phyloP scores from a whole-genome alignment of 2,329 filamentous ascomycete species.

The Onygena corvina region DNA sequence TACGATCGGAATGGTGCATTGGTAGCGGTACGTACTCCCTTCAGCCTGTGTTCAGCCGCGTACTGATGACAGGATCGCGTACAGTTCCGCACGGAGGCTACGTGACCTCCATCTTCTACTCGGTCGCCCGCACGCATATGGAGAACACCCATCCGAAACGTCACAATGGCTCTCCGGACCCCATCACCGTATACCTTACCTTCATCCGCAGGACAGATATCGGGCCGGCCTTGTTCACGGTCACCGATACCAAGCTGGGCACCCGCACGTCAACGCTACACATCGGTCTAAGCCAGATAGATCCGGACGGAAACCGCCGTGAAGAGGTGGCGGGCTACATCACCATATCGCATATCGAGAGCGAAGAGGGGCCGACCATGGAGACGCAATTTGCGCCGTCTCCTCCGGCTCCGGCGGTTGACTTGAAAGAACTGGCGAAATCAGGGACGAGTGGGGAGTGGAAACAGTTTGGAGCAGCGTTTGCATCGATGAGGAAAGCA shows the following conservation, averaged over 20 bases:
- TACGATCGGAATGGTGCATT: slow-evolving; percentile 52
- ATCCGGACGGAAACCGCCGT: slow-evolving; percentile 30
- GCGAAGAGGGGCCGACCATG: slow-evolving; percentile 47
- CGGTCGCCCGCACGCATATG: slow-evolving; percentile 49
- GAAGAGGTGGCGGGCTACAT: slow-evolving; percentile 54
- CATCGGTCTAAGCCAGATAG: slow-evolving; percentile 40
- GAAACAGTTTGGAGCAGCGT: slow-evolving; percentile 26
- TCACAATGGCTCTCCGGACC: slow-evolving; percentile 39
- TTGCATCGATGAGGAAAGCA: slow-evolving; percentile 36
- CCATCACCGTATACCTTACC: slow-evolving; percentile 52
- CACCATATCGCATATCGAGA: slow-evolving; percentile 50
- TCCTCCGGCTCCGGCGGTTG: slow-evolving; percentile 9
- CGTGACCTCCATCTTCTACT: slow-evolving; percentile 51
- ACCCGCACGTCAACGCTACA: slow-evolving; percentile 52
- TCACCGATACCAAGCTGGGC: slow-evolving; percentile 54
- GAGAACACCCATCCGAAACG: slow-evolving; percentile 45
- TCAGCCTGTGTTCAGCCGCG: not conserved
- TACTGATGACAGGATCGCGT: not conserved
- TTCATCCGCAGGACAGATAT: slow-evolving; percentile 53
- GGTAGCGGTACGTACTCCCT: slow-evolving; percentile 38
- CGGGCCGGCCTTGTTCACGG: slow-evolving; percentile 45
- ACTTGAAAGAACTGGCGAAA: slow-evolving; percentile 31
- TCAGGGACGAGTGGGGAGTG: slow-evolving; percentile 37
- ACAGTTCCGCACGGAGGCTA: slow-evolving; percentile 61
- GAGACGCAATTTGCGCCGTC: slow-evolving; percentile 43